Base-by-base conservation (phyloP, 176 grass and related monocot genomes). In the Paspalum notatum region DNA sequence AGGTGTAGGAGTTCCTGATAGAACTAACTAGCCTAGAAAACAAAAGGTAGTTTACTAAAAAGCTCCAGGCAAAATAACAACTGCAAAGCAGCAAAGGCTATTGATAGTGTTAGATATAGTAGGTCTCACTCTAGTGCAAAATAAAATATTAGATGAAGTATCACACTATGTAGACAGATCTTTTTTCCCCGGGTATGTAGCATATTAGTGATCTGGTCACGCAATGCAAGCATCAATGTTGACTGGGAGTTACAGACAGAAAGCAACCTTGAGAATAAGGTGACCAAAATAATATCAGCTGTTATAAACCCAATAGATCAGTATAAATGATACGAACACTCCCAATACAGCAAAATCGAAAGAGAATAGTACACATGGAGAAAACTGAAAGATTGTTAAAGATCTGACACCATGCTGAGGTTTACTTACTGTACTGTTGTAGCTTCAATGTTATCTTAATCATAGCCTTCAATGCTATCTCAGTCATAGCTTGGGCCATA, bases 401-500 rank as follows among this genome's bases (percentile, higher is more conserved):
- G 1, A 69, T 4, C 38, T 5, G 1, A 11, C 13, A 75, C 8
- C 38, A 41, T 27, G 44, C 8, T 47, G 13, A 75, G 50, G 0
- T 22, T 5, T 18, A 85, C 72, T 82, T 77, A 89, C 87, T 37
- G 11, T 72, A 60, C 68, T 71, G 69, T 18, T 64, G 63, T 26
- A 75, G 62, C 45, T 39, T 66, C 70, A 73, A 2, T 71, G 48
- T 70, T 55, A 77, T 15, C 9, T 85, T 51, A 90, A 61, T 85
- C 87, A 71, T 86, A 87, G 67, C 79, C 47, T 80, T 66, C 70
- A 73, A 2, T 71, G 48, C 63, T 55, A 77, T 15, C 9, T 85
- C 66, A 90, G 53, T 90, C 87, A 71, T 86, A 87, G 68, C 79
- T 88, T 71, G 82, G 71, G 74, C 86, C 76, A 75, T 49, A 54